Base-by-base conservation (phyloP, 768 basidiomycete species). In the Agaricus blazei region DNA sequence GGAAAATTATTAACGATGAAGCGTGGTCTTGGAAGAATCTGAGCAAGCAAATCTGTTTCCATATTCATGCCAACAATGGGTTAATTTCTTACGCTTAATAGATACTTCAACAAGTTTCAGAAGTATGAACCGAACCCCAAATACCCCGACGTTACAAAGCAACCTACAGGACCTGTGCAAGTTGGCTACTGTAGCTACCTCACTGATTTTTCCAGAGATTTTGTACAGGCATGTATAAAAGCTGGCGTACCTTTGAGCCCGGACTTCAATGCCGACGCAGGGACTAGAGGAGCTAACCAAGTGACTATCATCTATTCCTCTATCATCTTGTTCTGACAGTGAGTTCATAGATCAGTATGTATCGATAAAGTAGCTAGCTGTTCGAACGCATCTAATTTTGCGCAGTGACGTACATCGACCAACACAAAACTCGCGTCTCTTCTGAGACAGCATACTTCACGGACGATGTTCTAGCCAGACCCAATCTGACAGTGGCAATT, bases 71-170 rank as follows among this genome's bases (percentile, higher is more conserved):
- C 19, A 19, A 19, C 19, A 19, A 19, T 19, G 19, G 19, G 1
- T 19, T 19, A 19, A 19, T 19, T 19, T 19, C 19, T 19, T 19
- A 19, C 19, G 19, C 19, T 19, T 19, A 19, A 19, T 19, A 19
- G 85, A 37, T 89, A 87, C 60, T 83, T 89, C 62, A 73, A 65
- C 36, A 89, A 86, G 65, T 87, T 88, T 43, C 87, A 90, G 65
- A 74, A 69, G 15, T 87, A 75, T 60, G 69, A 69, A 41, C 79
- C 80, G 3, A 73, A 83, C 57, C 67, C 76, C 0, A 63, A 71
- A 7, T 81, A 78, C 60, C 80, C 85, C 4, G 62, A 64, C 1
- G 82, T 87, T 5, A 78, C 87, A 52, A 52, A 64, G 1, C 85
- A 87, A 2, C 67, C 66, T 0, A 51, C 67, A 1, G 88, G 88